These are phyloP conservation scores for Monilinia vaccinii-corymbosi DNA, from an alignment of 2,329 filamentous ascomycete species.

Conservation along the genomic window DNA sequence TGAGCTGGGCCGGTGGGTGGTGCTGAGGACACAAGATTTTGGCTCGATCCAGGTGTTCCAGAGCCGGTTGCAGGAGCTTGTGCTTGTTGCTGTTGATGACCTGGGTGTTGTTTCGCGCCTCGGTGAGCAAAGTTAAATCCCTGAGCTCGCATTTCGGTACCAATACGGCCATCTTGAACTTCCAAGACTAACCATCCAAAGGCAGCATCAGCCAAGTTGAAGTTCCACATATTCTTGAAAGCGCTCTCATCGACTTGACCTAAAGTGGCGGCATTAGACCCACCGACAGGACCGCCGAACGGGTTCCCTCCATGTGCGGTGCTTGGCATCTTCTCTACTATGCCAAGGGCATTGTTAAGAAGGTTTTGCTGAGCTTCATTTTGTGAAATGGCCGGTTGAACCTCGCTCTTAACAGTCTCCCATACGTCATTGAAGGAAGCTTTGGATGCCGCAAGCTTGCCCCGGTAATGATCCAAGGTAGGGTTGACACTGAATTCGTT, in stretches of 20 bases:
- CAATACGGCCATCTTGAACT: constrained; percentile 89
- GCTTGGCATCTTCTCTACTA: constrained; percentile 97
- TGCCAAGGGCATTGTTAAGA: constrained; percentile 78
- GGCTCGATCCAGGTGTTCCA: constrained; percentile 29
- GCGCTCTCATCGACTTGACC: constrained; percentile 96
- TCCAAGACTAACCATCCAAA: constrained; percentile 95
- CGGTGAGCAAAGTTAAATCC: constrained; percentile 99
- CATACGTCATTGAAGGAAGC: constrained; percentile 98
- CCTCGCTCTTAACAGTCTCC: constrained; percentile 96
- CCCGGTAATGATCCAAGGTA: constrained; percentile 94
- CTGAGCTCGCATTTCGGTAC: constrained; percentile 96
- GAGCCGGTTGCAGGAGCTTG: constrained; percentile 29
- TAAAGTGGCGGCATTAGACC: constrained; percentile 53
- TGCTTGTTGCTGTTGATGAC: constrained; percentile 27
- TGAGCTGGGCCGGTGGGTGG: constrained; percentile 26
- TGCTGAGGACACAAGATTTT: constrained; percentile 28
- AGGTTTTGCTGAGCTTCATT: constrained; percentile 93
- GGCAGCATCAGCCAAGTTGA: constrained; percentile 93
- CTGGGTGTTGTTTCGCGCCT: constrained; percentile 64
- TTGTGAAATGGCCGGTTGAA: constrained; percentile 85
- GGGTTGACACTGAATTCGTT: constrained; percentile 99
- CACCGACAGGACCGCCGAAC: constrained; percentile 77
- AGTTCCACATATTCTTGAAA: constrained; percentile 99
- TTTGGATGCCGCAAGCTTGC: constrained; percentile 95
- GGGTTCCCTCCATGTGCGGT: constrained; percentile 94